phyloP scores from a whole-genome alignment of 495 filamentous ascomycete species.

The Trichoderma parareesei region DNA sequence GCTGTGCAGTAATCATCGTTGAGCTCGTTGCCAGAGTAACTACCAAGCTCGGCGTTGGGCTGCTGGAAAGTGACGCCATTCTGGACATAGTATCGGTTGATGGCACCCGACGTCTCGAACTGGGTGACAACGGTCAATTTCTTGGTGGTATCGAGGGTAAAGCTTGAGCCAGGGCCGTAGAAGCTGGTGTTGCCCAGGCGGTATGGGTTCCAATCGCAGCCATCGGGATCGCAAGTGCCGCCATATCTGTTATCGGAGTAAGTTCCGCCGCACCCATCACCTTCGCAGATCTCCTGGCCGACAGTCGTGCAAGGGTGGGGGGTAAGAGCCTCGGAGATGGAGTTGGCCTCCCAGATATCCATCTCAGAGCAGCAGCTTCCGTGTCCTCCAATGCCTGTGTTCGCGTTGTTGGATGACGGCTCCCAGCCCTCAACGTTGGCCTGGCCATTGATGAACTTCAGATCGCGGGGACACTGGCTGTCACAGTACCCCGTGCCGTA shows the following conservation, averaged over 20 bases:
- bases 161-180: conserved; percentile 47
- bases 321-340: conserved; percentile 51
- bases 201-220: conserved; percentile 74
- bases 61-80: conserved; percentile 49
- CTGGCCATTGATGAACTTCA: conserved; percentile 45
- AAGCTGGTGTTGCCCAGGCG: conserved; percentile 53
- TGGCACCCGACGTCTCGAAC: conserved; percentile 43
- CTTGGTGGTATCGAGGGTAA: conserved; percentile 54
- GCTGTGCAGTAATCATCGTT: neutral
- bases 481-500: conserved; percentile 56
- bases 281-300: conserved; percentile 47
- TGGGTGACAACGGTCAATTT: conserved; percentile 70
- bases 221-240: conserved; percentile 62
- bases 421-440: conserved; percentile 55
- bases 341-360: conserved; percentile 67
- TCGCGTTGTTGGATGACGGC: conserved; percentile 48
- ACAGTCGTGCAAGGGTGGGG: conserved; percentile 58
- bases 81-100: conserved; percentile 68
- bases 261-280: conserved; percentile 41
- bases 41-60: conserved; percentile 41
- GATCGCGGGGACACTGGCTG: conserved; percentile 46
- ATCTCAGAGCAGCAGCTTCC: conserved; percentile 69
- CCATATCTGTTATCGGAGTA: conserved; percentile 41
- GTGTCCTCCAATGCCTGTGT: conserved; percentile 50
- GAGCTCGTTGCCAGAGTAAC: conserved; percentile 39